Conservation (phyloP, 768 basidiomycete genomes). For the Mycena crocata region DNA sequence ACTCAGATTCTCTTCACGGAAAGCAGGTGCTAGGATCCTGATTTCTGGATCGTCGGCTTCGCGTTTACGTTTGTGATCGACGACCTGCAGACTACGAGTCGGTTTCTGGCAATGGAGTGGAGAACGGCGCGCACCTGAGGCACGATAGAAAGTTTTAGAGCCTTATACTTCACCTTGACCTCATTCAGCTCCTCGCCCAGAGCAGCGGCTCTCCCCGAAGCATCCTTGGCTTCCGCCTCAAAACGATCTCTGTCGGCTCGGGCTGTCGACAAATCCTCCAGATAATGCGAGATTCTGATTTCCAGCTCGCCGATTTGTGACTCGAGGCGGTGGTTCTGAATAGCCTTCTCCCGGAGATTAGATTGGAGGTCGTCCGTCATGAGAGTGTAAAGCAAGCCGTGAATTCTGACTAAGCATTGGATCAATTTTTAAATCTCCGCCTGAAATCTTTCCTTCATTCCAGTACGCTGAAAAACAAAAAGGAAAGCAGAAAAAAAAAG, state of each 20-base stretch:
- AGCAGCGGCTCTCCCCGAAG: neutral
- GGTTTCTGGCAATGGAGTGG: neutral
- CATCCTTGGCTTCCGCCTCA: neutral
- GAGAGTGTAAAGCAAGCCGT: no score
- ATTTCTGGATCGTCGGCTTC: neutral
- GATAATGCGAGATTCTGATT: conserved; percentile 6
- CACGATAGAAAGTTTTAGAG: neutral
- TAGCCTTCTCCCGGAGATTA: conserved; percentile 6
- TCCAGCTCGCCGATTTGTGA: conserved; percentile 13
- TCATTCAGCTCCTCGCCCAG: conserved; percentile 14
- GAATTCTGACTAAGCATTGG: no score
- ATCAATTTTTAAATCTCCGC: no score
- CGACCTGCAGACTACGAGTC: neutral
- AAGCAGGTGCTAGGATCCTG: conserved; percentile 1
- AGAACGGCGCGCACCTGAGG: neutral
- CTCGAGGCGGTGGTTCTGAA: conserved; percentile 14
- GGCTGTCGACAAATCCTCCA: conserved; percentile 11
- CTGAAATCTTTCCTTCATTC: no score
- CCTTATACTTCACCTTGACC: conserved; percentile 2
- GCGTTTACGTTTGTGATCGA: conserved; percentile 12
- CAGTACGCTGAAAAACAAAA: no score
- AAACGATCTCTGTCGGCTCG: conserved; percentile 13
- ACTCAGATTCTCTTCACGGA: neutral
- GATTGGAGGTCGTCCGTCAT: conserved; percentile 10
- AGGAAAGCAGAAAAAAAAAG: no score